phyloP scores from a whole-genome alignment of 495 filamentous ascomycete genomes.

The Lichina pygmaea region DNA sequence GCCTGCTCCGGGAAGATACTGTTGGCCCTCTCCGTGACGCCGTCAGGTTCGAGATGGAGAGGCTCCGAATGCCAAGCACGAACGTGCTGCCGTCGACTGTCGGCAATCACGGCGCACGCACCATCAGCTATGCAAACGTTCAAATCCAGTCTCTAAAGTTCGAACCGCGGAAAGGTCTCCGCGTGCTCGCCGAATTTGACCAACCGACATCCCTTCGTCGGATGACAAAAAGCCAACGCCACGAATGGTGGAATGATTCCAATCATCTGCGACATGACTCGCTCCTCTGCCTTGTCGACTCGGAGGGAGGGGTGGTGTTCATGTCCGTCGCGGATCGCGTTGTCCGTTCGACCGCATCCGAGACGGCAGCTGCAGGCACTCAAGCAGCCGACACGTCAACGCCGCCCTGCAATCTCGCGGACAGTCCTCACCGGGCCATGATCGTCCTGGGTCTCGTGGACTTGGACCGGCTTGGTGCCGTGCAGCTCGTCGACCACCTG shows the following conservation, averaged over 20 bases:
- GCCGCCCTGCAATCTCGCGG: not conserved
- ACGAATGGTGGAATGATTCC: slow-evolving; percentile 32
- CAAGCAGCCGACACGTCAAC: not conserved
- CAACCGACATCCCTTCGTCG: slow-evolving; percentile 20
- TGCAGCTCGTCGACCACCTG: not conserved
- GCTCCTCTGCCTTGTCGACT: slow-evolving; percentile 28
- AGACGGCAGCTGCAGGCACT: not conserved
- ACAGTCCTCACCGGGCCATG: not conserved
- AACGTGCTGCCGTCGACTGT: not conserved
- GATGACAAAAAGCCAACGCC: slow-evolving; percentile 10
- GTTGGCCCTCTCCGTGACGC: slow-evolving; percentile 33
- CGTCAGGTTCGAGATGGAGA: slow-evolving; percentile 16
- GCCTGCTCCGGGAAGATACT: slow-evolving; percentile 38
- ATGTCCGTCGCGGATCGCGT: slow-evolving; percentile 19
- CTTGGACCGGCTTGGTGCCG: not conserved
- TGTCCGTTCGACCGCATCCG: not conserved
- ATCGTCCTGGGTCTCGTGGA: not conserved
- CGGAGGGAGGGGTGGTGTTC: slow-evolving; percentile 22
- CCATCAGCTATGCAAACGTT: slow-evolving; percentile 10
- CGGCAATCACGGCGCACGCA: slow-evolving; percentile 7
- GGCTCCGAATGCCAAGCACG: slow-evolving; percentile 4
- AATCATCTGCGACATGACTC: slow-evolving; percentile 28
- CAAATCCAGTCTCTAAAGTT: slow-evolving; percentile 16
- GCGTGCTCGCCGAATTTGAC: slow-evolving; percentile 24
- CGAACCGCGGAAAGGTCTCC: slow-evolving; percentile 22